Base-by-base conservation (phyloP, 2,329 filamentous ascomycete species). In the Hirsutella minnesotensis region DNA sequence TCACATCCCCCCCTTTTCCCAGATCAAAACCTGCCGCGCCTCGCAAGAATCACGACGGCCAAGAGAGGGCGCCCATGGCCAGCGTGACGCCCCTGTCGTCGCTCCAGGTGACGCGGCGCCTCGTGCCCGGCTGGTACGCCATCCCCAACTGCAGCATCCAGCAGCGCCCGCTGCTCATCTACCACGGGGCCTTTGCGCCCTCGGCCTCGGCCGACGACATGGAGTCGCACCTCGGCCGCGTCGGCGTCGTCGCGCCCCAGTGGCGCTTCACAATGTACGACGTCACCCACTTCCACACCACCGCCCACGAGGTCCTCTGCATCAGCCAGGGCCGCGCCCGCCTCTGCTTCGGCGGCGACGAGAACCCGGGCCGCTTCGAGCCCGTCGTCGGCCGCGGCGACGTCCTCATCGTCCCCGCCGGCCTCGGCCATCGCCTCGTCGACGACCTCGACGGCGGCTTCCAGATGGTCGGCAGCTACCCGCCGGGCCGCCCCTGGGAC, bases 261-360 rank as follows among this genome's bases (percentile, higher is more conserved):
- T 84, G 80, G 81, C 68, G 75, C 21, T 83, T 79, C 59, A 77
- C 76, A 15, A 85, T 85, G 79, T 85, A 81, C 57, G 59, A 56
- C 30, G 72, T 69, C 5, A 76, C 72, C 1, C 81, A 85, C 59
- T 86, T 81, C 57, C 81, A 86, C 61, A 76, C 68, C 51, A 83
- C 72, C 0, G 71, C 75, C 0, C 80, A 85, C 55, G 79, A 85
- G 60, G 72, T 84, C 3, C 69, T 86, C 3, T 74, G 69, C 49
- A 68, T 85, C 39, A 68, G 70, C 35, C 59, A 59, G 3, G 79
- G 81, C 0, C 66, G 62, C 20, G 81, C 82, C 0, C 67, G 61
- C 30, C 63, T 86, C 1, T 81, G 78, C 47, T 84, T 86, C 48
- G 80, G 81, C 4, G 77, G 79, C 13, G 78, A 82, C 49, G 68